phyloP scores from a whole-genome alignment of 768 basidiomycete genomes.

The Zangia roseola region DNA sequence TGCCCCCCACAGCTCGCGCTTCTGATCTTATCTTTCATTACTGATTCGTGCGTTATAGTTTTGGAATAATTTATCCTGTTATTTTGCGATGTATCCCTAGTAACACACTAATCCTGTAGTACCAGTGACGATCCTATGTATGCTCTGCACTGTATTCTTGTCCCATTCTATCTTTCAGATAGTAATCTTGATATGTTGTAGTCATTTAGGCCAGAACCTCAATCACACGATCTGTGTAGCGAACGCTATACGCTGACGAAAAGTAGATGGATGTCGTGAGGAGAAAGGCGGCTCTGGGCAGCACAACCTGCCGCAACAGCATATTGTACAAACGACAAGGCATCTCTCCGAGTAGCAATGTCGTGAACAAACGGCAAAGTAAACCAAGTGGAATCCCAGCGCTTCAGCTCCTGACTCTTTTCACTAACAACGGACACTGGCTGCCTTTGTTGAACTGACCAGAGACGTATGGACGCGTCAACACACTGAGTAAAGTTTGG shows the following conservation, averaged over 20 bases:
- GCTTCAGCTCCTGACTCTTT: conserved; percentile 24
- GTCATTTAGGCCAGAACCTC: background rate
- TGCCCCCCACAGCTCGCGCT: no score
- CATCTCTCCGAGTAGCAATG: no score
- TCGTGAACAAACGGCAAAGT: no score
- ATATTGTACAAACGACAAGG: no score
- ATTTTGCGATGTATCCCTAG: conserved; percentile 25
- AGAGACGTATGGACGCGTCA: conserved; percentile 64
- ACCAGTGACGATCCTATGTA: conserved; percentile 1
- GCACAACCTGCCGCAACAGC: no score
- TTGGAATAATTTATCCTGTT: background rate
- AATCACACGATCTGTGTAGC: background rate
- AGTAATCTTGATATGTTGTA: conserved; percentile 15
- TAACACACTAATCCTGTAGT: conserved; percentile 14
- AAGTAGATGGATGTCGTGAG: no score
- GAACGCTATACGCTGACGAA: background rate
- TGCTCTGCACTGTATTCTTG: conserved; percentile 12
- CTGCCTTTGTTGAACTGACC: conserved; percentile 57
- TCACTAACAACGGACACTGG: conserved; percentile 59
- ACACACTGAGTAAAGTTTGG: conserved; percentile 40
- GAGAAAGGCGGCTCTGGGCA: no score
- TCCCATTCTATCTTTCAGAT: conserved; percentile 7
- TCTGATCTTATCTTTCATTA: conserved; percentile 13
- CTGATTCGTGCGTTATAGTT: conserved; percentile 10
- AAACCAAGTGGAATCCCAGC: background rate